A percentile compares a stretch with the other conserved stretches of the same genome.
Evolutionary conservation across 257 asterid genomes (phyloP).

Genomic region (Solanum chmielewskii): DNA sequence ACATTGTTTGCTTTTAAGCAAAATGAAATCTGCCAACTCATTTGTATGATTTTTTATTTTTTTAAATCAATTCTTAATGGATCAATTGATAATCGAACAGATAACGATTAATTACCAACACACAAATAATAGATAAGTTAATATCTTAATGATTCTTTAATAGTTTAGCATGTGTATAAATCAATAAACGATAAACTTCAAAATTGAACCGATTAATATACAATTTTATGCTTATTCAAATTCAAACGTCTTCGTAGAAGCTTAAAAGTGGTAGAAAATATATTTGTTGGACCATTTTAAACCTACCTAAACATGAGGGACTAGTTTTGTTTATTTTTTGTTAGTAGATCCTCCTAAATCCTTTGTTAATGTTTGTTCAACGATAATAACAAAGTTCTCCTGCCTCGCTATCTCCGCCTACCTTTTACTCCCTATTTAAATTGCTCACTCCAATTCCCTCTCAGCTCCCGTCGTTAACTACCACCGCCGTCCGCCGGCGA

Average conservation of each 20-base stretch:
- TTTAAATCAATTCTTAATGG: neutral
- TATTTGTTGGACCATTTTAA: neutral
- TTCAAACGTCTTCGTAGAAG: neutral
- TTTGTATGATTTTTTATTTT: too few relatives aligned
- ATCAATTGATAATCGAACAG: accelerated
- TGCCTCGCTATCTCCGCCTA: conserved; percentile 24
- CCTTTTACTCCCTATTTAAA: neutral
- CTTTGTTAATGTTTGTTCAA: neutral
- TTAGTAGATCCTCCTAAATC: neutral
- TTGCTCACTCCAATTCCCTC: neutral
- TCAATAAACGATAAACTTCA: too few relatives aligned
- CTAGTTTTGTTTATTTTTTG: neutral
- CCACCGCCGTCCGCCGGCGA: neutral
- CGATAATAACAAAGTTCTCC: conserved; percentile 3
- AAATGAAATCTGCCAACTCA: too few relatives aligned
- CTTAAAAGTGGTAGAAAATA: neutral
- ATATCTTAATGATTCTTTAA: too few relatives aligned
- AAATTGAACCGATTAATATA: too few relatives aligned
- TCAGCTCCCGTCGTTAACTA: neutral
- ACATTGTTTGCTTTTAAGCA: neutral
- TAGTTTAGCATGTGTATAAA: too few relatives aligned
- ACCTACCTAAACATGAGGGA: neutral
- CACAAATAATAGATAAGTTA: too few relatives aligned
- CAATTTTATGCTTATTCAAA: neutral
- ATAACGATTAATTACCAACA: too few relatives aligned